Evolutionary conservation across 305 asterid species (phyloP).

Genomic region (Rubia occidens): DNA sequence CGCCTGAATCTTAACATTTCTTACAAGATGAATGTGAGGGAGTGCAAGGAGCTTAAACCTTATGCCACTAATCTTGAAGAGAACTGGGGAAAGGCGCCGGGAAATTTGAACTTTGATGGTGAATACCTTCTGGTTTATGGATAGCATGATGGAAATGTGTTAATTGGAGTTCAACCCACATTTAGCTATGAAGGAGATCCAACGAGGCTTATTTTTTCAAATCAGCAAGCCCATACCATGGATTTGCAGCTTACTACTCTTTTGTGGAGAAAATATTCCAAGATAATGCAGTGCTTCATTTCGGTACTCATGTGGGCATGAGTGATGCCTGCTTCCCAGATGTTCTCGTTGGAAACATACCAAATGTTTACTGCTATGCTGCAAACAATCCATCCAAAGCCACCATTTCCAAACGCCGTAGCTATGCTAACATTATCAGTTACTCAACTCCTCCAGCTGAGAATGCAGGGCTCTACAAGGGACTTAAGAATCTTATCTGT

Average conservation of each 20-base stretch:
- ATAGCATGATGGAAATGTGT: constrained; percentile 67
- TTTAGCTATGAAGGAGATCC: constrained; percentile 99
- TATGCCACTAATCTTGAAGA: constrained; percentile 76
- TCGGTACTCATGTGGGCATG: too few relatives aligned
- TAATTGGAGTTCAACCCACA: constrained; percentile 93
- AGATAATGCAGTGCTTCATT: too few relatives aligned
- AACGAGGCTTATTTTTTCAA: constrained; percentile 89
- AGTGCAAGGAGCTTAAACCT: constrained; percentile 75
- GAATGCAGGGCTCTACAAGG: too few relatives aligned
- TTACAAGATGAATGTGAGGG: constrained; percentile 81
- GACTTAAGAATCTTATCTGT: too few relatives aligned
- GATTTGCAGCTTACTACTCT: too few relatives aligned
- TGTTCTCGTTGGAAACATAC: too few relatives aligned
- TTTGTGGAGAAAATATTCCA: too few relatives aligned
- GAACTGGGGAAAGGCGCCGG: constrained; percentile 98
- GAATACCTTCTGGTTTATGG: constrained; percentile 90
- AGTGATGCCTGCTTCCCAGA: too few relatives aligned
- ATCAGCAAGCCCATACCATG: constrained; percentile 77
- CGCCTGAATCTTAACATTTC: constrained; percentile 53
- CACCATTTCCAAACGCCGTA: background rate
- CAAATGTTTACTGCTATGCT: too few relatives aligned
- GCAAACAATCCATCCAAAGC: too few relatives aligned
- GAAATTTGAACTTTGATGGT: constrained; percentile 88
- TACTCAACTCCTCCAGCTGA: too few relatives aligned
- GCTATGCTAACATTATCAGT: too few relatives aligned